A percentile compares a stretch with the other conserved stretches of the same genome.
phyloP scores from a whole-genome alignment of 306 rosid species.

The Nissolia schottii region DNA sequence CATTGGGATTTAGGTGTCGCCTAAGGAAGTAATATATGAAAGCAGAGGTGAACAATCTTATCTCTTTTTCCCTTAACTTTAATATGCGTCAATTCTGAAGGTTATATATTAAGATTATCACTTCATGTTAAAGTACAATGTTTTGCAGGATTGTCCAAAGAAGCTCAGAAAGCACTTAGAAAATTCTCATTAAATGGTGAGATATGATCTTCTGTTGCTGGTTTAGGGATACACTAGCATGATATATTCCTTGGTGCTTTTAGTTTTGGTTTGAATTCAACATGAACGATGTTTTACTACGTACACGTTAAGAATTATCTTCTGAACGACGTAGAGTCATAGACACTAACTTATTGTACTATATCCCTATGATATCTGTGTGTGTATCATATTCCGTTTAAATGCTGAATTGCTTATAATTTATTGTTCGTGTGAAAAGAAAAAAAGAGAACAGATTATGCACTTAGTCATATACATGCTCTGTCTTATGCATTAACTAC shows the following conservation, averaged over 20 bases:
- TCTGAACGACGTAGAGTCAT: not conserved
- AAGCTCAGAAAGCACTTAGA: slow-evolving; percentile 69
- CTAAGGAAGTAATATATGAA: slow-evolving; percentile 82
- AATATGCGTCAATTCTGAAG: slow-evolving; percentile 9
- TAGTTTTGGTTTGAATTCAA: slow-evolving; percentile 10
- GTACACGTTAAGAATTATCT: not conserved
- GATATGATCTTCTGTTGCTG: slow-evolving; percentile 30
- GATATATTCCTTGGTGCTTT: not conserved
- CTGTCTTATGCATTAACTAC: not conserved
- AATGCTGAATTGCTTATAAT: not conserved
- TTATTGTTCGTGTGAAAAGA: not conserved
- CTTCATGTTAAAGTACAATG: slow-evolving; percentile 11
- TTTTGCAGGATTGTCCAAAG: slow-evolving; percentile 69
- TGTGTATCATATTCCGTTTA: not conserved
- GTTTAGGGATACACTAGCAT: not conserved
- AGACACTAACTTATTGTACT: not conserved
- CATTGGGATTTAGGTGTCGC: slow-evolving; percentile 71
- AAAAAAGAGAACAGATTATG: not conserved
- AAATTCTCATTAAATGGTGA: slow-evolving; percentile 75
- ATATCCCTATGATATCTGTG: slow-evolving; percentile 13
- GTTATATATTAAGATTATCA: not conserved
- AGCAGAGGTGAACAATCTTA: slow-evolving; percentile 55
- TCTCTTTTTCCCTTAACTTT: slow-evolving; percentile 5
- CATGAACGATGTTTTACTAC: not conserved
- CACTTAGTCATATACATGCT: not conserved